A percentile compares a stretch with the other conserved stretches of the same genome.
Conservation (phyloP, 345 rosid species). For the Acer campestre region DNA sequence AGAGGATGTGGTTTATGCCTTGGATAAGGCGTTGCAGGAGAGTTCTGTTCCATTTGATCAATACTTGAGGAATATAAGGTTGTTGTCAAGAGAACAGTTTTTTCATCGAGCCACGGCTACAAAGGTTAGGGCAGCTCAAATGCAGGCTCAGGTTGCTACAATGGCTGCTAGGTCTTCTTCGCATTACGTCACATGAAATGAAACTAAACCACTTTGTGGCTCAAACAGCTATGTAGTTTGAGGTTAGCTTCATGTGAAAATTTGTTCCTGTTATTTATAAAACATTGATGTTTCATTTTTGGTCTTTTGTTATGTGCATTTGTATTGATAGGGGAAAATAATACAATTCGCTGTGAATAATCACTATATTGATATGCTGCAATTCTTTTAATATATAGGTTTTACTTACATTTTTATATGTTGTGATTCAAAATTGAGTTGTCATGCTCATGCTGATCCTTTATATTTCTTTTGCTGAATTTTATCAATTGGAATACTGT, state of each 20-base stretch:
- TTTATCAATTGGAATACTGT: neutral
- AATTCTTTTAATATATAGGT: neutral
- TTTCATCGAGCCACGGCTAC: constrained; percentile 77
- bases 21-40: constrained; percentile 78
- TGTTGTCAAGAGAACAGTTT: constrained; percentile 92
- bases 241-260: constrained; percentile 26
- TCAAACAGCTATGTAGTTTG: neutral
- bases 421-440: neutral
- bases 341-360: neutral
- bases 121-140: constrained; percentile 73
- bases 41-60: constrained; percentile 73
- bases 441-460: neutral
- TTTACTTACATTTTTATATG: neutral
- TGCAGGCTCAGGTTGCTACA: constrained; percentile 87
- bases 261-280: constrained; percentile 8
- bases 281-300: constrained; percentile 6
- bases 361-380: neutral
- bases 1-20: constrained; percentile 74
- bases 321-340: constrained; percentile 16
- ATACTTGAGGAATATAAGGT: constrained; percentile 84
- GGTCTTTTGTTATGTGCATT: constrained; percentile 8
- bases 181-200: constrained; percentile 30
- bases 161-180: constrained; percentile 70
- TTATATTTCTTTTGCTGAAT: neutral
- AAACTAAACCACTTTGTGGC: neutral